Evolutionary conservation across 2,329 filamentous ascomycete genomes (phyloP).

Genomic region (Venturiaceae sp.): DNA sequence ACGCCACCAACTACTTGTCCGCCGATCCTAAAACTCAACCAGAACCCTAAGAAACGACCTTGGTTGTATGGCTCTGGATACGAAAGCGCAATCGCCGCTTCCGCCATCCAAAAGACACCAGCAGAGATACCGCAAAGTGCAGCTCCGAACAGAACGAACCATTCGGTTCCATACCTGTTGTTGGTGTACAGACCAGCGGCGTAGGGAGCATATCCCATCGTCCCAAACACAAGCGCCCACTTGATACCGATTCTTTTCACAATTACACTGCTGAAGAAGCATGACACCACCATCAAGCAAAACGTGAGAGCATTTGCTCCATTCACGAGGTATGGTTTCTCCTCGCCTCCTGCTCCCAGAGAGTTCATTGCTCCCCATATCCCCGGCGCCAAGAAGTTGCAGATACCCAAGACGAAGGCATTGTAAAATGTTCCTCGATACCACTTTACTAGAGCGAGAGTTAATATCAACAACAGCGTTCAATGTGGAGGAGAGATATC

Average conservation of each 20-base stretch:
- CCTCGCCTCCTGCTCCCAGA: conserved; percentile 58
- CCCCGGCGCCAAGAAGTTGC: conserved; percentile 60
- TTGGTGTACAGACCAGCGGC: conserved; percentile 64
- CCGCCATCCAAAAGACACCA: conserved; percentile 67
- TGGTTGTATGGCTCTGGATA: conserved; percentile 63
- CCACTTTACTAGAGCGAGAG: conserved; percentile 46
- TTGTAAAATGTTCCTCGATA: conserved; percentile 65
- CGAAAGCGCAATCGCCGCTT: conserved; percentile 61
- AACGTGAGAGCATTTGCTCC: conserved; percentile 63
- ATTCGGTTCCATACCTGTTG: conserved; percentile 58
- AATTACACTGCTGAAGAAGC: conserved; percentile 53
- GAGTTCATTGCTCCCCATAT: conserved; percentile 64
- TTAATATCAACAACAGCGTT: neutral
- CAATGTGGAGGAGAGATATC: neutral
- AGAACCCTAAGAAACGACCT: conserved; percentile 51
- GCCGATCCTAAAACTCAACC: conserved; percentile 51
- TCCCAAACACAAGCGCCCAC: conserved; percentile 60
- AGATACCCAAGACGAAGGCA: conserved; percentile 59
- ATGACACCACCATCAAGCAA: conserved; percentile 62
- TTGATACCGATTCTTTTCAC: conserved; percentile 63
- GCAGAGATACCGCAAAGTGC: conserved; percentile 61
- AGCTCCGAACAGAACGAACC: conserved; percentile 59
- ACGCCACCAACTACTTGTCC: conserved; percentile 61
- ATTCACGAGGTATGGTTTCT: conserved; percentile 58
- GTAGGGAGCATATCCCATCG: conserved; percentile 62